Evolutionary conservation across 371 early-diverging fungal genomes (phyloP), one percentile per base, ranked within the genome.

Genomic region (Lichtheimia ramosa): DNA sequence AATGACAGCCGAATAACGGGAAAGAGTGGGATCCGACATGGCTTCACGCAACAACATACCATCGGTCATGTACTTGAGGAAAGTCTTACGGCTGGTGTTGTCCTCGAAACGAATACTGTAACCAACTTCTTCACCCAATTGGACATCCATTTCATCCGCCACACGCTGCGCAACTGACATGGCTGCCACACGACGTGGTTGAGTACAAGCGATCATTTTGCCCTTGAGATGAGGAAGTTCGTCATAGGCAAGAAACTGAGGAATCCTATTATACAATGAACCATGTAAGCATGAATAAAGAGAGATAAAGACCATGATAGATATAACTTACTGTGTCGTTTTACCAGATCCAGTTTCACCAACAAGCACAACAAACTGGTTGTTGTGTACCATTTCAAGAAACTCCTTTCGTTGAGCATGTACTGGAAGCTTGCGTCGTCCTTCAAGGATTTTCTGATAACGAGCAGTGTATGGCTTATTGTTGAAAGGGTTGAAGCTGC

Each of bases 31-130:
- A 75, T 98, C 96, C n/a, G 87, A 86, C 92, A 99, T 96, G 58
- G 96, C 94, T 74, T 99, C 98, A 55, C 96, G 87, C 27, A 99
- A 74, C 27, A 99, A 86, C 93, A 99, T 96, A 88, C 99, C 99
- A 76, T 99, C 99, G 0, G 99, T 99, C 86, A 98, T 89, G 78
- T 98, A 92, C 82, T 96, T 96, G 14, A 99, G 84, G 21, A 87
- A 70, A 0, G 99, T 99, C 8, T 75, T 84, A 2, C 74, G 65
- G 18, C 89, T 88, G 2, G 96, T 94, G 65, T 87, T 87, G 63
- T 95, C 96, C 66, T 99, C 99, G 69, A 99, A 99, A 79, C 98
- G 89, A 66, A 99, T 98, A 68, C 85, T 91, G 83, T 99, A 96
- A 57, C 98, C 97, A 27, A 97, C 96, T 72, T 96, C 93, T 53